Base-by-base conservation (phyloP, 305 asterid species). In the Fraxinus velutina region DNA sequence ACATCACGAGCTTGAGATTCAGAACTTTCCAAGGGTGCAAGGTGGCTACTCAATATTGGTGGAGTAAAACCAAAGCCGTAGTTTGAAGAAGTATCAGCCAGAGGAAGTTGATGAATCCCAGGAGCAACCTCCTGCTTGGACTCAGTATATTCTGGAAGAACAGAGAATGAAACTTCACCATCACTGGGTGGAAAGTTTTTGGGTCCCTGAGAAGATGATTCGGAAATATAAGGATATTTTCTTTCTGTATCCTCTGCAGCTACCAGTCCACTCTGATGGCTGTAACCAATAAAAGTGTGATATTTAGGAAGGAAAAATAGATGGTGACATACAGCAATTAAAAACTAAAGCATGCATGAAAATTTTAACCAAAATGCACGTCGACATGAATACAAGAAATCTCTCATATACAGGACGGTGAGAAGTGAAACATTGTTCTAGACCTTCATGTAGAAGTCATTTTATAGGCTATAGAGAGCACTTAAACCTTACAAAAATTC, bases 1-100 rank as follows among this genome's bases (percentile, higher is more conserved):
- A 87, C 93, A 84, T 93, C 97, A 27, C 91, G 94, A 79, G 91
- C 85, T 87, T 90, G 97, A 82, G 91, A 77, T 81, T 93, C 98
- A 13, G 88, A 89, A 89, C 86, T 91, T 84, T 93, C 98, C 57
- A 89, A 88, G 66, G 92, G 86, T 76, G 94, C 81, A 81, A 87
- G 85, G 85, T 92, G 98, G 82, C 87, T 81, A 80, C 92, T 88
- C 78, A 85, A 64, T 68, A 90, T 83, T 78, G 97, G 92, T 36
- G 97, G 99, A 78, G 89, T 68, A 85, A 89, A 87, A 81, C 94
- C 94, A 87, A 88, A 83, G 78, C 87, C 87, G 73, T 90, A 88
- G 84, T 89, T 90, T 78, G 97, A 86, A 73, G 97, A 84, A 80
- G 90, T 73, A 82, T 90, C 93, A 87, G 79, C 85, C 76, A 82